Evolutionary conservation across 2,329 filamentous ascomycete genomes (phyloP), one percentile per base, ranked within the genome.

Genomic region (Sporothrix sp.): DNA sequence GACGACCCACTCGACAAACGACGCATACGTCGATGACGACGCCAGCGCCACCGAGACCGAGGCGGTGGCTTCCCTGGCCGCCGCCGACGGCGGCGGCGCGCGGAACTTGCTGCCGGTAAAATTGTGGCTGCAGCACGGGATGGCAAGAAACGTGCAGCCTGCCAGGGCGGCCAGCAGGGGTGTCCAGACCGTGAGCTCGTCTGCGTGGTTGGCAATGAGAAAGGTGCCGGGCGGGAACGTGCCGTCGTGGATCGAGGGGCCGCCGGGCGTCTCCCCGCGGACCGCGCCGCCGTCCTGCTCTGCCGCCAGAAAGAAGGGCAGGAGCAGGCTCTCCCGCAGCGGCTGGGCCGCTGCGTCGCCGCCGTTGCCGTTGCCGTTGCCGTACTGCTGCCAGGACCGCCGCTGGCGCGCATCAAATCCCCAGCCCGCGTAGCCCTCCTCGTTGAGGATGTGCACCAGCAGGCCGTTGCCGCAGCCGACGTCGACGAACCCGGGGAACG

Each of bases 381-480:
- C 78, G 63, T 95, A 95, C 14, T 78, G 80, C 1, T 68, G 68
- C 93, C 93, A 98, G 0, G 88, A 91, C 62, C 87, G 94, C 48
- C 93, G 79, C 35, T 70, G 68, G n/a, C 90, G 76, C 0, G 90
- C 93, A 65, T 98, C 93, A 60, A 97, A 95, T 0, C 93, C 93
- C 79, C 84, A 94, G 20, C 93, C 93, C 0, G 11, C 14, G 65
- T 88, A 97, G 10, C 89, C 89, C 67, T 97, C 90, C 53, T 76
- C 70, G 13, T 81, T 74, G 4, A 98, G 76, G 33, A 98, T 78
- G 62, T 94, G 79, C 7, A 95, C 87, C 1, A 98, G 76, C 3
- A 98, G 72, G 1, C 93, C 93, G 61, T 97, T 98, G 2, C 93
- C 93, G 62, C 93, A 97, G 5, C 91, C 93, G 40, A 98, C 88